Conservation (phyloP, 1,139 yeast species). For the Hansenula lynferdii region DNA sequence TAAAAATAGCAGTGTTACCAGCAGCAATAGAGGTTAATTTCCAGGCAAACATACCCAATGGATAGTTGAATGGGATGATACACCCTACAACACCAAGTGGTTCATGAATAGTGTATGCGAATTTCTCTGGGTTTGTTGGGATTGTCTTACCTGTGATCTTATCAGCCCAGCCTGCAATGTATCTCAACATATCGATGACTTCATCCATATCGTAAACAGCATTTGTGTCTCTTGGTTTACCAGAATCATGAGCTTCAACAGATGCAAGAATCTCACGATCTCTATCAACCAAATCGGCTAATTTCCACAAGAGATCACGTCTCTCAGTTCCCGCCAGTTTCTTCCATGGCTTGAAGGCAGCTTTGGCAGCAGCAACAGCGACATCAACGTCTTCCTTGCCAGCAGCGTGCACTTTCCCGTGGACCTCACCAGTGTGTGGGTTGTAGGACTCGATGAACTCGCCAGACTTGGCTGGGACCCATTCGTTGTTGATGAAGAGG, state of each 20-base stretch:
- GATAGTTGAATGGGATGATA: slow-evolving; percentile 67
- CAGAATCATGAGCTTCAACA: slow-evolving; percentile 61
- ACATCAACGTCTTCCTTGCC: slow-evolving; percentile 62
- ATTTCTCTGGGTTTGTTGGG: slow-evolving; percentile 56
- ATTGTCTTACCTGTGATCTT: slow-evolving; percentile 71
- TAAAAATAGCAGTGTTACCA: slow-evolving; percentile 59
- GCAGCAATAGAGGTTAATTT: slow-evolving; percentile 71
- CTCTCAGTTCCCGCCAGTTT: slow-evolving; percentile 43
- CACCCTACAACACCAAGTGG: slow-evolving; percentile 82
- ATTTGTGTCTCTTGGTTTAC: slow-evolving; percentile 53
- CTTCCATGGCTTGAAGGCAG: slow-evolving; percentile 59
- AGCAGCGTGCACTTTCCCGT: slow-evolving; percentile 65
- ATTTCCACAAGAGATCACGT: slow-evolving; percentile 41
- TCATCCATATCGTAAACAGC: slow-evolving; percentile 58
- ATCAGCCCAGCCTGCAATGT: slow-evolving; percentile 87
- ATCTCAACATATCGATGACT: slow-evolving; percentile 55
- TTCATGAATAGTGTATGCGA: slow-evolving; percentile 76
- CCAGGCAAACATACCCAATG: slow-evolving; percentile 67
- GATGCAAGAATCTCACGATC: slow-evolving; percentile 47
- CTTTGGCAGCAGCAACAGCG: slow-evolving; percentile 72
- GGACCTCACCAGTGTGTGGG: slow-evolving; percentile 64
- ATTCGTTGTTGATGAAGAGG: slow-evolving; percentile 58
- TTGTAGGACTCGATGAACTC: slow-evolving; percentile 50
- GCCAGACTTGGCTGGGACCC: slow-evolving; percentile 41
- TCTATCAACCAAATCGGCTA: slow-evolving; percentile 47